Base-by-base conservation (phyloP, 768 basidiomycete genomes). In the Xerocomus potaroensis region DNA sequence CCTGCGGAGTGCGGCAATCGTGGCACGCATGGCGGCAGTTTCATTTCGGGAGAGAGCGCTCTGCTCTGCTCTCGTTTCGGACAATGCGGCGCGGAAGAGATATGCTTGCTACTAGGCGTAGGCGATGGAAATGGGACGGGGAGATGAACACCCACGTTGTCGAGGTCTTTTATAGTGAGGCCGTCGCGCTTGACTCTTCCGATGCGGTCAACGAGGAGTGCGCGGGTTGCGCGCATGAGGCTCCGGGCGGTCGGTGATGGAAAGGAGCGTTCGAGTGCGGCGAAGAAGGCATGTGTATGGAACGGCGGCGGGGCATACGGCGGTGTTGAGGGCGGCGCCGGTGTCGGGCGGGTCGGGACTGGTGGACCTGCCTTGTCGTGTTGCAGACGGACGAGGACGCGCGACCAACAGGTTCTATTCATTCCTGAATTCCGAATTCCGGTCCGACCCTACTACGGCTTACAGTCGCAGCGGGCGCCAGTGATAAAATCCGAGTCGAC, bases 21-120 rank as follows among this genome's bases (percentile, higher is more conserved):
- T 73, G 0, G 89, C 75, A n/a, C 83, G 76, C 48, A 97, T 80
- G n/a, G 85, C 73, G 11, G 90, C 80, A 32, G 81, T 83, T 58
- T 95, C 93, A 55, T 91, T 96, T 49, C 87, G 80, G 4, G 87
- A 84, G 41, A 78, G 80, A 58, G 91, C 79, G 4, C 85, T 83
- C 23, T 91, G 78, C 61, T 96, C 94, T 4, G 88, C 86, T 16
- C 91, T 78, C 38, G 95, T 72, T 63, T 98, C 93, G 2, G 89
- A 89, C 30, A 98, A 67, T 0, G 95, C 96, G 16, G 96, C 96
- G 37, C 85, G 83, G 67, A 96, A 96, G 26, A 97, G 73, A 65
- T 97, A 97, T 15, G 93, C 93, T 84, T 94, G 90, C 91, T 96
- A 58, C 3, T 18, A 26, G 23, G 19, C 0, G 38, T 43, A 18